Evolutionary conservation across 441 rosid species (phyloP).

Genomic region (Euphorbia schlechtendalii): DNA sequence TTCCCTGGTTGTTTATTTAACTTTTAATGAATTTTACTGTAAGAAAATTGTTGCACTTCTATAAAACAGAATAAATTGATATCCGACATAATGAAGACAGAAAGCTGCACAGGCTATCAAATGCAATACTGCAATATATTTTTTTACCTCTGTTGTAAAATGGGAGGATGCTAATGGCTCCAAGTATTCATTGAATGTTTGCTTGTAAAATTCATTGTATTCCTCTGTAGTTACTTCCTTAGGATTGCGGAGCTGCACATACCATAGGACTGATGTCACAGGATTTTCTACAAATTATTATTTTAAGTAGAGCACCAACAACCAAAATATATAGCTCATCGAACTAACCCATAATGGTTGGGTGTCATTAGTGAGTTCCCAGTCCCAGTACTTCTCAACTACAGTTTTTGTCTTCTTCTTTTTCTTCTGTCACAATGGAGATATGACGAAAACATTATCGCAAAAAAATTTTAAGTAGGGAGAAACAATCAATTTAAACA

Average conservation of each 20-base stretch:
- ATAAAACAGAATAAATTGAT: background rate
- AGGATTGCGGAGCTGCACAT: slow-evolving; percentile 74
- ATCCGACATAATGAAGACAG: background rate
- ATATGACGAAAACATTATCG: background rate
- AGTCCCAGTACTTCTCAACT: slow-evolving; percentile 92
- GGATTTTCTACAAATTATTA: background rate
- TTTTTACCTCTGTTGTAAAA: slow-evolving; percentile 86
- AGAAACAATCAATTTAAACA: background rate
- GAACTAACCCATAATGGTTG: slow-evolving; percentile 85
- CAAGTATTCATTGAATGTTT: slow-evolving; percentile 79
- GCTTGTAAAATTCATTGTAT: slow-evolving; percentile 85
- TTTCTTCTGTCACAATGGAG: slow-evolving; percentile 39
- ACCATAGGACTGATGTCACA: slow-evolving; percentile 13
- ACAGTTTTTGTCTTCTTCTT: slow-evolving; percentile 85
- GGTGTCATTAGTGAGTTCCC: slow-evolving; percentile 91
- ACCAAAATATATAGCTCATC: slow-evolving; percentile 12
- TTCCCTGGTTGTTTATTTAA: background rate
- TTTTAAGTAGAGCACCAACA: background rate
- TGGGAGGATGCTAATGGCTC: slow-evolving; percentile 97
- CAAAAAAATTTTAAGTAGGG: background rate
- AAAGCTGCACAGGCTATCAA: background rate
- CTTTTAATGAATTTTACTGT: background rate
- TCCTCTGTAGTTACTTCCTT: slow-evolving; percentile 84
- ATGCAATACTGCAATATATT: background rate
- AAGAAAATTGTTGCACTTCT: slow-evolving; percentile 4